Base-by-base conservation (phyloP, 140 eudicot species). In the Bidens hawaiensis region DNA sequence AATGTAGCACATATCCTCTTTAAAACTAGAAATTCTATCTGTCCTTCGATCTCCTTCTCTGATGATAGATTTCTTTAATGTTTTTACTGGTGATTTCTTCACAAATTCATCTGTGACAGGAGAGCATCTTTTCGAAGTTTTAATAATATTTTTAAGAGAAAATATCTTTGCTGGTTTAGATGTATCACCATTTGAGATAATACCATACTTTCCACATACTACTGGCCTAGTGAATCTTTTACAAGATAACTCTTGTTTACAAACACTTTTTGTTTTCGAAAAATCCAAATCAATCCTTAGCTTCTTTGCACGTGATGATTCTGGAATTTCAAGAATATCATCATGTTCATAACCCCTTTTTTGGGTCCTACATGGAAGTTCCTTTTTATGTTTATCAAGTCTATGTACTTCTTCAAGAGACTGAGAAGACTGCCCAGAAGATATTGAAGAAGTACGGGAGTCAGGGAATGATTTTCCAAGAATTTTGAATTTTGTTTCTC, bases 151-250 rank as follows among this genome's bases (percentile, higher is more conserved):
- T 33, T 50, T 45, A 24, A 87, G 76, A 49, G 88, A 67, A 56
- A 81, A 58, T 50, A 86, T 75, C 78, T 86, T 86, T 17, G 81
- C 78, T 13, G 90, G 88, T 67, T 76, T 83, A 60, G 79, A 75
- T 33, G 81, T 66, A 68, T 80, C 77, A 26, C 82, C 79, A 64
- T 81, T 79, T 41, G 85, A 81, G 69, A 87, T 87, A 64, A 83
- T 65, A 13, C 95, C 95, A 78, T 78, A 87, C 76, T 59, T 78
- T 53, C 91, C 91, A 54, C 81, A 73, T 25, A 83, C 84, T 45
- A 82, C 34, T 61, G 95, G 95, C 54, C 75, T 87, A 25, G 43
- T 34, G 48, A 64, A 46, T 36, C 76, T 48, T 57, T 71, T 71
- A 46, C 60, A 30, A 14, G 56, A 34, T 42, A 48, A 21, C n/a